Conservation (phyloP, 805 yeast genomes). For the Kodamaea neixiangensis region DNA sequence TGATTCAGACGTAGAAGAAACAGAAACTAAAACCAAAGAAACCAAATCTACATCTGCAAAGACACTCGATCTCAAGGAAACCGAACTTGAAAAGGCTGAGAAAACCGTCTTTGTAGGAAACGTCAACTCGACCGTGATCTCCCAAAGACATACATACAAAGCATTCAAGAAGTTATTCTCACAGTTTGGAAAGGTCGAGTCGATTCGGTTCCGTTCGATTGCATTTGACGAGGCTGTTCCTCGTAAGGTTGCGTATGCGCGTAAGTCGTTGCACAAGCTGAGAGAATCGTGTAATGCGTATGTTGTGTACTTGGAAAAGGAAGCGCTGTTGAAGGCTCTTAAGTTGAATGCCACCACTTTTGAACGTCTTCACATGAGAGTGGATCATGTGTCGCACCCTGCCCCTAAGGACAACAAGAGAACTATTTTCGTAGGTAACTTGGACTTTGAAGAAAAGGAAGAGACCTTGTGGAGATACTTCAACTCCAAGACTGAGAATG, state of each 20-base stretch:
- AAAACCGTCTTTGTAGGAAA: conserved; percentile 89
- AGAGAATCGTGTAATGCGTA: conserved; percentile 88
- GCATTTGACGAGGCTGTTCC: conserved; percentile 87
- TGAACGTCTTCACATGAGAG: conserved; percentile 75
- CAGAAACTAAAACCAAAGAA: conserved; percentile 12
- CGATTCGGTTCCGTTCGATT: conserved; percentile 89
- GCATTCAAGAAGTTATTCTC: conserved; percentile 65
- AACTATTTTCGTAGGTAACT: conserved; percentile 88
- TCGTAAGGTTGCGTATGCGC: conserved; percentile 85
- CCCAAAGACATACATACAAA: conserved; percentile 61
- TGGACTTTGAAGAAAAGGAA: conserved; percentile 90
- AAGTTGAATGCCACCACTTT: conserved; percentile 69
- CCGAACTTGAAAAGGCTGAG: conserved; percentile 80
- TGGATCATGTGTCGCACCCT: conserved; percentile 93
- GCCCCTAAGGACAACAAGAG: conserved; percentile 79
- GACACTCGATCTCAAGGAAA: conserved; percentile 59
- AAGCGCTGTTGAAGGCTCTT: conserved; percentile 48
- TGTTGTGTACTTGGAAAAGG: conserved; percentile 67
- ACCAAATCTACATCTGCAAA: conserved; percentile 39
- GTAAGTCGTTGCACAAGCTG: conserved; percentile 71
- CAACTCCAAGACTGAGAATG: conserved; percentile 43
- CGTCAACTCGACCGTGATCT: conserved; percentile 63
- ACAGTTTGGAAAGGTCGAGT: conserved; percentile 56
- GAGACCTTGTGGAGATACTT: conserved; percentile 87
- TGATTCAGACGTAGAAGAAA: conserved; percentile 13